Evolutionary conservation across 2,329 filamentous ascomycete species (phyloP).

Genomic region (Setomelanomma holmii): DNA sequence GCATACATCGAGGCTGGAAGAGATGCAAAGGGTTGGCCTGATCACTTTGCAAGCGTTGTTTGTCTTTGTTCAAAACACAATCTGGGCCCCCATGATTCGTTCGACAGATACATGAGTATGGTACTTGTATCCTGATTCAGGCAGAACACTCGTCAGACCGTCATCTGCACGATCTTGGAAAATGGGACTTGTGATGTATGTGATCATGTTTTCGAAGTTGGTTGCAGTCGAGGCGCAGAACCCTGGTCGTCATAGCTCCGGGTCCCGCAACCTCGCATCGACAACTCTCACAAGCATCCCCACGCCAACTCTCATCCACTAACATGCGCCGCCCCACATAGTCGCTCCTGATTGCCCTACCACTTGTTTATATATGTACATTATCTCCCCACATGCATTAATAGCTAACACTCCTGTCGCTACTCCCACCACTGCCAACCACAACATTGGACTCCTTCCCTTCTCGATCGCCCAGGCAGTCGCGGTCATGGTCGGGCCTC

Average conservation of each 20-base stretch:
- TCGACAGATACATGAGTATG: no score
- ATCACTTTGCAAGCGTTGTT: no score
- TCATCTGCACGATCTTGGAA: neutral
- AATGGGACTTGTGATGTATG: neutral
- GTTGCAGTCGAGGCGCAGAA: neutral
- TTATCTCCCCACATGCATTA: neutral
- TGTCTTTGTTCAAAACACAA: no score
- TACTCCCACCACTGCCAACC: neutral
- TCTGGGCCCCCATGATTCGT: no score
- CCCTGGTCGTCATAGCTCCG: conserved; percentile 32
- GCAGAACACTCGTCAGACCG: no score
- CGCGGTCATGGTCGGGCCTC: conserved; percentile 59
- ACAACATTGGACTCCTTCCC: neutral
- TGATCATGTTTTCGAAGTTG: neutral
- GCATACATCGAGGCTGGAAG: no score
- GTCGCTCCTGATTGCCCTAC: conserved; percentile 1
- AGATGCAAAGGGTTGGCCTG: no score
- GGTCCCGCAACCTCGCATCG: conserved; percentile 12
- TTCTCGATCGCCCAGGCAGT: conserved; percentile 15
- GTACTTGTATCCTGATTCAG: no score
- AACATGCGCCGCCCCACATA: conserved; percentile 1
- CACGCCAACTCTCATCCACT: conserved; percentile 19
- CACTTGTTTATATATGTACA: conserved; percentile 1
- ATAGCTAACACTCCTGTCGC: neutral
- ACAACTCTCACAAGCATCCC: conserved; percentile 36